Evolutionary conservation across 805 yeast species (phyloP).

Genomic region (Ogataea populi-albae): DNA sequence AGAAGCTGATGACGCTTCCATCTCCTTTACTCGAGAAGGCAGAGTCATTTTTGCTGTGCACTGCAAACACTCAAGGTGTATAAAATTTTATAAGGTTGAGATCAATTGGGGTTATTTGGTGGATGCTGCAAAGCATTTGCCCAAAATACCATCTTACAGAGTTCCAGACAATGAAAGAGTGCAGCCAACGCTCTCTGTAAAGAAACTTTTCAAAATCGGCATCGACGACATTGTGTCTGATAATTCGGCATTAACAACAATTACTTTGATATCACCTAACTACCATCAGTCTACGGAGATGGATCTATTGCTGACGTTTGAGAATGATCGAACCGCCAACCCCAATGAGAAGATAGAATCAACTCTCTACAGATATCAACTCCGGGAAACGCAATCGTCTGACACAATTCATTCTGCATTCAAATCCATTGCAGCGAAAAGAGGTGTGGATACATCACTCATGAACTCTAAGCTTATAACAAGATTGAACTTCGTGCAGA

Average conservation of each 20-base stretch:
- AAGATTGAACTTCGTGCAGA: slow-evolving; percentile 20
- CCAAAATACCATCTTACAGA: slow-evolving; percentile 45
- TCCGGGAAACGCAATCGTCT: slow-evolving; percentile 16
- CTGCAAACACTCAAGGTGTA: slow-evolving; percentile 33
- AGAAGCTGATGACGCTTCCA: slow-evolving; percentile 37
- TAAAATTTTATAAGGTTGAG: slow-evolving; percentile 41
- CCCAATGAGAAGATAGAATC: slow-evolving; percentile 18
- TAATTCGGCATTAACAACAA: slow-evolving; percentile 28
- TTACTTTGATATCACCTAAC: slow-evolving; percentile 47
- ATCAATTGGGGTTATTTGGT: slow-evolving; percentile 58
- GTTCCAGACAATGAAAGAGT: slow-evolving; percentile 45
- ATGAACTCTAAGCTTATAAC: slow-evolving; percentile 2
- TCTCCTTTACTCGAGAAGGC: slow-evolving; percentile 53
- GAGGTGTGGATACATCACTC: slow-evolving; percentile 12
- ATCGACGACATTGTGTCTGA: slow-evolving; percentile 30
- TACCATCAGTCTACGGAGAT: slow-evolving; percentile 39
- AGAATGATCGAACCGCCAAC: slow-evolving; percentile 19
- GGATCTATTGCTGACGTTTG: slow-evolving; percentile 46
- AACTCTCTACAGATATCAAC: slow-evolving; percentile 25
- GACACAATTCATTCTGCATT: slow-evolving; percentile 26
- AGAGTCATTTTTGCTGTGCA: slow-evolving; percentile 42
- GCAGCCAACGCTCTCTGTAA: slow-evolving; percentile 39
- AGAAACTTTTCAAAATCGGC: slow-evolving; percentile 29
- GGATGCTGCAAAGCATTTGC: slow-evolving; percentile 45
- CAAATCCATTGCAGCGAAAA: slow-evolving; percentile 21